These are phyloP conservation scores for Aschersonia sp. DNA, from an alignment of 2,329 filamentous ascomycete genomes.

Conservation along the genomic window DNA sequence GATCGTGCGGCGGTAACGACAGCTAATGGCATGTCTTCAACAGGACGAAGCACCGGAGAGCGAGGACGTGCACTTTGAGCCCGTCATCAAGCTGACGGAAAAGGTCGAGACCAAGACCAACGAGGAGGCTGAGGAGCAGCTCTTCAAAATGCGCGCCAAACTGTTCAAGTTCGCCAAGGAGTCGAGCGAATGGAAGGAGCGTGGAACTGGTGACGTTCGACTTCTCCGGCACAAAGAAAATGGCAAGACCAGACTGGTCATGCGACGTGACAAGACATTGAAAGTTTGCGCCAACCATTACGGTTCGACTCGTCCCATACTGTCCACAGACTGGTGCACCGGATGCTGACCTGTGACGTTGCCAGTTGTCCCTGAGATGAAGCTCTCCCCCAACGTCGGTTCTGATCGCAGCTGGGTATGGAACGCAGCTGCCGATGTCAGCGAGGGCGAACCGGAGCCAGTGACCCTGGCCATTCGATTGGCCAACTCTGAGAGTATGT, in stretches of 20 bases:
- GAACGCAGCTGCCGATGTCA: constrained; percentile 95
- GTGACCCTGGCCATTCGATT: constrained; percentile 94
- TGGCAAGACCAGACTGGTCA: constrained; percentile 91
- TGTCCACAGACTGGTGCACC: background rate
- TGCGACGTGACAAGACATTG: constrained; percentile 98
- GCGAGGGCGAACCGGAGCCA: constrained; percentile 92
- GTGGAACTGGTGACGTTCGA: constrained; percentile 89
- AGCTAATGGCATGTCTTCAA: background rate
- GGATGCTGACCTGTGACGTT: background rate
- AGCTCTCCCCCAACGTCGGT: constrained; percentile 93
- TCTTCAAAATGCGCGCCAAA: constrained; percentile 99
- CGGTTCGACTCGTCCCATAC: constrained; percentile 42
- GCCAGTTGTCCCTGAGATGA: constrained; percentile 93
- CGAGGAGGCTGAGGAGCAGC: constrained; percentile 93
- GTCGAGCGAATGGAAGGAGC: constrained; percentile 95
- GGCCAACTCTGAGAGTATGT: constrained; percentile 90
- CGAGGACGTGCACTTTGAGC: constrained; percentile 92
- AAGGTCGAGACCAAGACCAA: constrained; percentile 96
- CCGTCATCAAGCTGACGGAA: constrained; percentile 89
- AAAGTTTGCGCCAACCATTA: constrained; percentile 99
- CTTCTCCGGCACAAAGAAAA: constrained; percentile 99
- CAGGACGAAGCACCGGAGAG: constrained; percentile 72
- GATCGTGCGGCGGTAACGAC: background rate
- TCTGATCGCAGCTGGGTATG: constrained; percentile 98
- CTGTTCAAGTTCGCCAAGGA: constrained; percentile 96